A percentile compares a stretch with the other conserved stretches of the same genome.
phyloP scores from a whole-genome alignment of 805 yeast species.

The Sungouiella blattae region DNA sequence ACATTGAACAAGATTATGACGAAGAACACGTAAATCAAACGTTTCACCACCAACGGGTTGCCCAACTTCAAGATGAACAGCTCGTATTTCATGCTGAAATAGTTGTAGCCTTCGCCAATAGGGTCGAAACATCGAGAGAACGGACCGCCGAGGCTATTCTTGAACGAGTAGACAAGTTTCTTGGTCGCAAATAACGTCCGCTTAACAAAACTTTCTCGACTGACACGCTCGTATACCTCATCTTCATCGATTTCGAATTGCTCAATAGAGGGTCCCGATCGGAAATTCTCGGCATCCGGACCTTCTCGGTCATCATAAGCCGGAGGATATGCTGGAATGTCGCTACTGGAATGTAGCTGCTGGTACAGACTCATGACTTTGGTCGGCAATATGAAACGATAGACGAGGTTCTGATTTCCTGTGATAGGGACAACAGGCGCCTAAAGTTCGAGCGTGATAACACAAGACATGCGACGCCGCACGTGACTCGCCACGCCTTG shows the following conservation, averaged over 20 bases:
- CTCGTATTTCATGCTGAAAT: constrained; percentile 49
- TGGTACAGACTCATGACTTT: constrained; percentile 1
- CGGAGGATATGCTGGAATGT: constrained; percentile 9
- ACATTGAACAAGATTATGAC: constrained; percentile 58
- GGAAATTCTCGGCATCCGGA: too few relatives aligned
- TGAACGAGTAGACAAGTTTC: constrained; percentile 34
- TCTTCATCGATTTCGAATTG: constrained; percentile 39
- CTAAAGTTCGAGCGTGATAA: too few relatives aligned
- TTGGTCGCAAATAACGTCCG: constrained; percentile 38
- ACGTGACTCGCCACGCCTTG: too few relatives aligned
- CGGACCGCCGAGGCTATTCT: constrained; percentile 38
- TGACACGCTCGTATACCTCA: constrained; percentile 15
- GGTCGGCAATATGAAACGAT: too few relatives aligned
- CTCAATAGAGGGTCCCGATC: too few relatives aligned
- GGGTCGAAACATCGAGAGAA: constrained; percentile 48
- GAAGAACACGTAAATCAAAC: constrained; percentile 67
- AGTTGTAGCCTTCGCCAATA: constrained; percentile 45
- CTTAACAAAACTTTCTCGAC: constrained; percentile 21
- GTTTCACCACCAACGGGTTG: constrained; percentile 77
- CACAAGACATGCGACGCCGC: too few relatives aligned
- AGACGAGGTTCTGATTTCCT: too few relatives aligned
- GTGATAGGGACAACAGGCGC: too few relatives aligned
- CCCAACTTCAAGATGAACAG: constrained; percentile 62
- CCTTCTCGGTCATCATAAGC: constrained; percentile 7
- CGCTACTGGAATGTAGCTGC: constrained; percentile 1